Conservation (phyloP, 768 basidiomycete species). For the Paxillus rubicundulus region DNA sequence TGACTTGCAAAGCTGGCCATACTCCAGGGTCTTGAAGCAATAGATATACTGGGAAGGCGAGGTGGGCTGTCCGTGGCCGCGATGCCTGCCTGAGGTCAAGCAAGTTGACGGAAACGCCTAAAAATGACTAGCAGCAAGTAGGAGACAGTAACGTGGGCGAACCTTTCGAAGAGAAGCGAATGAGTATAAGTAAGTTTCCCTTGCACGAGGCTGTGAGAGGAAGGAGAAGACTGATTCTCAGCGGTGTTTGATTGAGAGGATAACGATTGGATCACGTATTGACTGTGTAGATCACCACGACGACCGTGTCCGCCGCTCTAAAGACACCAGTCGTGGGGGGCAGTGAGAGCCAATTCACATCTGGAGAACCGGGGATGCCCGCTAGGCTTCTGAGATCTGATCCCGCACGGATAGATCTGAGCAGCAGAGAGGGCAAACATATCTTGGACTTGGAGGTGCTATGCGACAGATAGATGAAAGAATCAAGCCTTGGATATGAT, state of each 20-base stretch:
- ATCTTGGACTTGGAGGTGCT: neutral
- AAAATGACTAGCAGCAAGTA: constrained; percentile 5
- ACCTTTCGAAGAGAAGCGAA: neutral
- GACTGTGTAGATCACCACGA: constrained; percentile 30
- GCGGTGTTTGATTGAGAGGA: constrained; percentile 11
- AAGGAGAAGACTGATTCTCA: constrained; percentile 10
- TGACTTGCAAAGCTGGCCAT: constrained; percentile 46
- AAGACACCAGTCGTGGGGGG: neutral
- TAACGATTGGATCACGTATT: constrained; percentile 18
- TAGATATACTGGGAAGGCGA: neutral
- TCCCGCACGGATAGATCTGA: neutral
- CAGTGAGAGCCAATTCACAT: constrained; percentile 9
- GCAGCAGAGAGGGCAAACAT: neutral
- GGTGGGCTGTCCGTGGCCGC: neutral
- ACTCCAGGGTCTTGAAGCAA: neutral
- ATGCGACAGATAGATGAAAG: no score
- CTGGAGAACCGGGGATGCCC: neutral
- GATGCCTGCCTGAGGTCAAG: neutral
- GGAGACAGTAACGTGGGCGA: neutral
- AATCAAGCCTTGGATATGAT: no score
- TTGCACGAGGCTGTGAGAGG: constrained; percentile 19
- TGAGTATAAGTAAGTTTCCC: constrained; percentile 10
- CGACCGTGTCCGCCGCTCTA: constrained; percentile 23
- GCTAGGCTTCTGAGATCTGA: neutral
- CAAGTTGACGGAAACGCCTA: neutral